phyloP scores from a whole-genome alignment of 768 basidiomycete species.

The Tremella yokohamensis region DNA sequence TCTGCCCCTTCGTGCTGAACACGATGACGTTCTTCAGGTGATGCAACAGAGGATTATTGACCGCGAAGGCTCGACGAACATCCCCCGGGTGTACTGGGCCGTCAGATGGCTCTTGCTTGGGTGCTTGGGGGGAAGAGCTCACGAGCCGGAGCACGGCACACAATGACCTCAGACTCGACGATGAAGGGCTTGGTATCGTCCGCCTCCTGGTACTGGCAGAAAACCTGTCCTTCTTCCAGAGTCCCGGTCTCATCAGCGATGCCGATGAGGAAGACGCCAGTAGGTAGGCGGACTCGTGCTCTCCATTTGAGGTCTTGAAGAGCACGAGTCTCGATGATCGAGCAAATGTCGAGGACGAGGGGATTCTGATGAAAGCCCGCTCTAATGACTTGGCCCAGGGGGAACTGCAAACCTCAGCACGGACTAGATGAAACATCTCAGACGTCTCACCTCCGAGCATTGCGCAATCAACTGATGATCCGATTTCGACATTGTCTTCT shows the following conservation, averaged over 20 bases:
- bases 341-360: constrained; percentile 38
- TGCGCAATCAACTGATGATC: constrained; percentile 29
- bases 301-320: constrained; percentile 49
- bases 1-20: constrained; percentile 38
- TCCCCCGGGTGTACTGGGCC: constrained; percentile 35
- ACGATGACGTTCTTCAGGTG: constrained; percentile 51
- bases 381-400: constrained; percentile 33
- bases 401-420: constrained; percentile 33
- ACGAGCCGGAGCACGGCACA: constrained; percentile 49
- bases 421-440: background rate
- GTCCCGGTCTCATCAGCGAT: constrained; percentile 47
- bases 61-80: constrained; percentile 42
- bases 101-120: background rate
- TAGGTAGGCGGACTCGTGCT: constrained; percentile 40
- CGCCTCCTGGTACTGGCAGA: constrained; percentile 45
- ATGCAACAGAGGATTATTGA: constrained; percentile 39
- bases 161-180: constrained; percentile 31
- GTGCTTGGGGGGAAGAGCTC: constrained; percentile 9
- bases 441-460: constrained; percentile 29
- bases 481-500: constrained; percentile 16
- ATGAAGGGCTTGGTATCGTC: constrained; percentile 24
- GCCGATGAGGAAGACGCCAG: constrained; percentile 48
- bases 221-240: constrained; percentile 42
- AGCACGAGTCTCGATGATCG: constrained; percentile 43
- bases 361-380: constrained; percentile 45